A percentile compares a stretch with the other conserved stretches of the same genome.
These are phyloP conservation scores for Cucurbita argyrosperma DNA, from an alignment of 306 rosid species.

Conservation along the genomic window DNA sequence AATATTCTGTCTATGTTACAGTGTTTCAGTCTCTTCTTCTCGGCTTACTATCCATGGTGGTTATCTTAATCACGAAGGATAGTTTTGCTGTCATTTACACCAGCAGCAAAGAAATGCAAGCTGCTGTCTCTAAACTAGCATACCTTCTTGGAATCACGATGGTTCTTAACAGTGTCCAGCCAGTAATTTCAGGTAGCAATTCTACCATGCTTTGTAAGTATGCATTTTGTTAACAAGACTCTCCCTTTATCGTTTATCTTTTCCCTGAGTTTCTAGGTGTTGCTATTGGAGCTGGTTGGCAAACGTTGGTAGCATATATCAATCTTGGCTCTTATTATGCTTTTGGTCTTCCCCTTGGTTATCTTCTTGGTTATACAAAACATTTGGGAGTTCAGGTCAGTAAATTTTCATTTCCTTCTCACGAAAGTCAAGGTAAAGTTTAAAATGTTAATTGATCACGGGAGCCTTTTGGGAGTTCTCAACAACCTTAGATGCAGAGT, in stretches of 20 bases:
- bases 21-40: conserved; percentile 52
- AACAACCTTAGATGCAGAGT: background rate
- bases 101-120: conserved; percentile 25
- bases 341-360: conserved; percentile 38
- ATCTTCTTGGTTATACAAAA: conserved; percentile 50
- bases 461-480: background rate
- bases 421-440: background rate
- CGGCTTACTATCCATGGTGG: conserved; percentile 39
- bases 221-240: background rate
- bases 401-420: background rate
- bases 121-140: conserved; percentile 44
- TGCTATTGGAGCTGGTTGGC: conserved; percentile 96
- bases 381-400: conserved; percentile 55
- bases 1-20: conserved; percentile 56
- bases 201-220: background rate
- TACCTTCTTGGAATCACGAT: conserved; percentile 57
- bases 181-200: conserved; percentile 64
- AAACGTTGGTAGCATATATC: conserved; percentile 66
- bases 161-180: conserved; percentile 78
- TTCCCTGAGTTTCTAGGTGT: conserved; percentile 38
- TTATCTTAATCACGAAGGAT: conserved; percentile 36
- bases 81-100: conserved; percentile 51
- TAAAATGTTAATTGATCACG: background rate
- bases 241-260: background rate
- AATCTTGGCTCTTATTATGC: conserved; percentile 65